Percentiles rank a stretch among this genome's conserved stretches.
phyloP scores from a whole-genome alignment of 1,139 yeast species.

The Suhomyces yuchorum region DNA sequence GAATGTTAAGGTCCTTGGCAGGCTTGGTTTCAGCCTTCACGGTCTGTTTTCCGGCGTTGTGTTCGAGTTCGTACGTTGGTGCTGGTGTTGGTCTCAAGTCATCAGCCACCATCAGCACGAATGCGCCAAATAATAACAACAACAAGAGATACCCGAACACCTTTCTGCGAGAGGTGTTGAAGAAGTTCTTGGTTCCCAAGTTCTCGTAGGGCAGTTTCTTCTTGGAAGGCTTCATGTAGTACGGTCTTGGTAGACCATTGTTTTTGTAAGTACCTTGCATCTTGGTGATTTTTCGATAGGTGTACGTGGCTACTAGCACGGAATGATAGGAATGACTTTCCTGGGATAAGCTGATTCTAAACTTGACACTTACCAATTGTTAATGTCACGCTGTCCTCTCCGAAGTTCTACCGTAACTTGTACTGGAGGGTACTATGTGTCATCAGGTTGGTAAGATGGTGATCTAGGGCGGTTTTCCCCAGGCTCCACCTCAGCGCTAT shows the following conservation, averaged over 20 bases:
- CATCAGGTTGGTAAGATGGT: neutral
- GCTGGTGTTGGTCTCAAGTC: constrained; percentile 36
- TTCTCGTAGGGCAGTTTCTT: constrained; percentile 43
- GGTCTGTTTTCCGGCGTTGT: constrained; percentile 5
- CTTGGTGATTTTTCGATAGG: neutral
- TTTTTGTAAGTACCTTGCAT: constrained; percentile 52
- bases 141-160: constrained; percentile 41
- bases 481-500: neutral
- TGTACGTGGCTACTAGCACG: neutral
- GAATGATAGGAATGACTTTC: neutral
- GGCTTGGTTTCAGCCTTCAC: constrained; percentile 10
- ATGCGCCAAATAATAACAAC: constrained; percentile 39
- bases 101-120: constrained; percentile 41
- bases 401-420: neutral
- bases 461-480: constrained; percentile 1
- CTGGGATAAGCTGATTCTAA: neutral
- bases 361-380: neutral
- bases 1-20: constrained; percentile 25
- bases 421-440: neutral
- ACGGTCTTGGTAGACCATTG: constrained; percentile 51
- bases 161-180: constrained; percentile 42
- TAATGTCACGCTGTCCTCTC: neutral
- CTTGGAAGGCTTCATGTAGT: constrained; percentile 47
- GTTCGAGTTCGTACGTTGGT: constrained; percentile 33
- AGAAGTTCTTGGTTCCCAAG: constrained; percentile 31